phyloP scores from a whole-genome alignment of 345 rosid species.

The Eucalyptus marginata region DNA sequence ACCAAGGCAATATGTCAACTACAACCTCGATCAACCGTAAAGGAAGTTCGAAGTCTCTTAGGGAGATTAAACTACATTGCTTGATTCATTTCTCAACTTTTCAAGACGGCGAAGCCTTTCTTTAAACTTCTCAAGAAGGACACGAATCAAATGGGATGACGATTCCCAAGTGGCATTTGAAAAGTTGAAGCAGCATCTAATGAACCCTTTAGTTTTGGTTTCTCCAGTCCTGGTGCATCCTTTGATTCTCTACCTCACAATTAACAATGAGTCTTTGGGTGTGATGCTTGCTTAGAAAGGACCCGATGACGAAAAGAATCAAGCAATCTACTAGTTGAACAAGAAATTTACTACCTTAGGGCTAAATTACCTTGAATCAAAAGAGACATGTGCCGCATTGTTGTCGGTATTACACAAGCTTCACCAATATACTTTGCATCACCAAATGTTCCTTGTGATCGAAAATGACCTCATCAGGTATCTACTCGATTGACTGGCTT shows the following conservation, averaged over 20 bases:
- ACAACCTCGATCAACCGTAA: not conserved
- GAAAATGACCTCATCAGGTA: too few species aligned
- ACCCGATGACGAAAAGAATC: rapidly evolving
- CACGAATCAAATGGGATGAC: rapidly evolving
- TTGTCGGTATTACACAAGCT: too few species aligned
- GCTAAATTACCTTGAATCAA: rapidly evolving
- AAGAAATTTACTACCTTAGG: rapidly evolving
- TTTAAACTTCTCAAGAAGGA: too few species aligned
- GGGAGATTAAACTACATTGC: not conserved
- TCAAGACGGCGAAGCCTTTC: too few species aligned
- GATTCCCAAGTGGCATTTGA: not conserved
- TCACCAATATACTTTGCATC: too few species aligned
- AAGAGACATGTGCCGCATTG: too few species aligned
- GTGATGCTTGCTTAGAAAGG: rapidly evolving
- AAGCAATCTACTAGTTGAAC: too few species aligned
- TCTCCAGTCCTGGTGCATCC: rapidly evolving
- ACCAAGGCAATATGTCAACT: not conserved
- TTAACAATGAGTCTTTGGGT: too few species aligned
- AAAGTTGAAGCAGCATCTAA: not conserved
- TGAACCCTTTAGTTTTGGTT: not conserved
- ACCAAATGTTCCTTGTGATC: too few species aligned
- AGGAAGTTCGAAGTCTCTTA: rapidly evolving
- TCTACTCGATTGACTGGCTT: rapidly evolving
- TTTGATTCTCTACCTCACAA: too few species aligned
- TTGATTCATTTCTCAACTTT: not conserved